Base-by-base conservation (phyloP, 208 protist species). In the Naegleria lovaniensis region DNA sequence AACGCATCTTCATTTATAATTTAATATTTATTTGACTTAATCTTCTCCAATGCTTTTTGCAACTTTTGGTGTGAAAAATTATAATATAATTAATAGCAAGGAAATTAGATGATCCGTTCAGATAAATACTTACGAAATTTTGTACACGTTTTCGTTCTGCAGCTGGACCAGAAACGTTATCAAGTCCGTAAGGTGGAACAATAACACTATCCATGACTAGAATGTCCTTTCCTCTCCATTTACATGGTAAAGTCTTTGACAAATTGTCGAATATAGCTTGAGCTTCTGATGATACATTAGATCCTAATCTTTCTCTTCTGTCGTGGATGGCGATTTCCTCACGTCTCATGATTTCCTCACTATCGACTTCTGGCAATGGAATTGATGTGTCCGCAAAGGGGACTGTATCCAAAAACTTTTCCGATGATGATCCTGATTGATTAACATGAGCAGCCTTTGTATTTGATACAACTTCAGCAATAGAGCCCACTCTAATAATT, bases 261-360 rank as follows among this genome's bases (percentile, higher is more conserved):
- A 90, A 22, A 29, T 9, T 43, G 52, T 90, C 86, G n/a, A 90
- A 90, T 52, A 90, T 90, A 25, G 13, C 13, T 83, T 90, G 86
- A 48, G 86, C 86, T 19, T 90, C 86, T 29, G 33, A 36, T 83
- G 86, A 55, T 0, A 90, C 86, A 83, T 33, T 33, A 43, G n/a
- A 83, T 22, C 86, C 86, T 43, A 85, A 85, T 85, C n/a, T 85
- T 43, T 85, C 15, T 85, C n/a, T 85, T 85, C 79, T 85, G 4
- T 85, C 79, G 29, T 19, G 11, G 41, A 43, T 19, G 22, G 79
- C 79, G 0, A n/a, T 33, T 85, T 39, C n/a, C 41, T 85, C 79
- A 29, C 79, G n/a, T 29, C n/a, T 43, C 13, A 25, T 39, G 11
- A 85, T 43, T 25, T 43, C 13, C 19, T 85, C 79, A 16, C 9